These are phyloP conservation scores for Linum trigynum DNA, from an alignment of 345 rosid genomes.

Conservation along the genomic window DNA sequence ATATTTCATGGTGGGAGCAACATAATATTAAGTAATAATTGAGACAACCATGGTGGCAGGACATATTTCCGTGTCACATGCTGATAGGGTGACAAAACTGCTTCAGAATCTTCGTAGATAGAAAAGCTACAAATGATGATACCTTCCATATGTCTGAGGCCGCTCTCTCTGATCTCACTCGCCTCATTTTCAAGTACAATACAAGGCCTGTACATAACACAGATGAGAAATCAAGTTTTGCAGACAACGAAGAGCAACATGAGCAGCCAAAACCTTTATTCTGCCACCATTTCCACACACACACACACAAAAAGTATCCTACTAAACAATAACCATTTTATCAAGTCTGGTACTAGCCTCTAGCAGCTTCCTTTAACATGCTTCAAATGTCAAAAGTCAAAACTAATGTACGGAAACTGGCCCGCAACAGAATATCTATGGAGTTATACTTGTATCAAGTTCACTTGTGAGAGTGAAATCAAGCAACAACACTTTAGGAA, in stretches of 20 bases:
- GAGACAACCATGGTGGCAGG: neutral
- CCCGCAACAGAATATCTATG: too few species aligned
- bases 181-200: constrained; percentile 50
- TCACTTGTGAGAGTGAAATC: too few species aligned
- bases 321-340: too few species aligned
- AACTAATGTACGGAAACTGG: too few species aligned
- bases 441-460: too few species aligned
- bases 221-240: neutral
- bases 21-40: neutral
- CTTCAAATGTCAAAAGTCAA: too few species aligned
- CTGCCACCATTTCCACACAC: neutral
- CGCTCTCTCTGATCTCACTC: constrained; percentile 53
- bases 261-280: neutral
- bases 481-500: too few species aligned
- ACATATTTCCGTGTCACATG: neutral
- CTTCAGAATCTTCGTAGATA: neutral
- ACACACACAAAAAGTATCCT: neutral
- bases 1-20: neutral
- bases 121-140: neutral
- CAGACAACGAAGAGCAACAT: neutral
- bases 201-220: constrained; percentile 33
- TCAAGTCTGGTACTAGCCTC: too few species aligned
- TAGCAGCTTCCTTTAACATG: too few species aligned
- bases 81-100: neutral
- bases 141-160: constrained; percentile 64